phyloP scores from a whole-genome alignment of 495 filamentous ascomycete genomes.

The Penicillium crystallinum region DNA sequence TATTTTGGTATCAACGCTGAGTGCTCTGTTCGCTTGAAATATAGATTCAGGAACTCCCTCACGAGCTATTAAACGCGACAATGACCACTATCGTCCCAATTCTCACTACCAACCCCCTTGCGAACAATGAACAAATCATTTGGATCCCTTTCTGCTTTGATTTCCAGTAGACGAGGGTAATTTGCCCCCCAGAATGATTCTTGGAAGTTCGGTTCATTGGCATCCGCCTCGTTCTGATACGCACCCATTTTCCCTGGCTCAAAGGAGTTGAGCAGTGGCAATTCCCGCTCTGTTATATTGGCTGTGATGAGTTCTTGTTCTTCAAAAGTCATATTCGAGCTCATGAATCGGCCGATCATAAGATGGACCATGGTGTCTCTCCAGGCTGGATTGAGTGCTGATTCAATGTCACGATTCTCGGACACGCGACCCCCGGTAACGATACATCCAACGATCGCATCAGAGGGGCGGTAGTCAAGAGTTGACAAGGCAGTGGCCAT shows the following conservation, averaged over 20 bases:
- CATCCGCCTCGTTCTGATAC: not conserved
- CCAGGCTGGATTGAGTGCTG: conserved; percentile 5
- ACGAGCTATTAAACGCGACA: no score
- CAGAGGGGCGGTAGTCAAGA: not conserved
- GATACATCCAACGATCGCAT: not conserved
- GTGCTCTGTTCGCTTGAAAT: no score
- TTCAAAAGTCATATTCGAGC: not conserved
- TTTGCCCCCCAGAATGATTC: not conserved
- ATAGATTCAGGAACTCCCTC: no score
- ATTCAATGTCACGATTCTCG: not conserved
- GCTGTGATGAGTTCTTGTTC: not conserved
- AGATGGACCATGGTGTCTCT: not conserved
- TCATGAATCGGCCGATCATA: not conserved
- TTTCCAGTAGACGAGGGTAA: not conserved
- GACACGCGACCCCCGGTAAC: not conserved
- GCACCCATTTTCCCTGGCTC: not conserved
- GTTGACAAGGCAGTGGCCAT: not conserved
- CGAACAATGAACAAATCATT: not conserved
- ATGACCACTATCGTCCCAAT: conserved; percentile 6
- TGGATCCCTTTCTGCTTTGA: not conserved
- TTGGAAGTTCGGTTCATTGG: not conserved
- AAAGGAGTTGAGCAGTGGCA: not conserved
- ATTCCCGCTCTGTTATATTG: not conserved
- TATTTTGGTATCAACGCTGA: no score
- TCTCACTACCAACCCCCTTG: conserved; percentile 2